Percentiles rank a stretch among this genome's conserved stretches.
These are phyloP conservation scores for Naganishia randhawae DNA, from an alignment of 768 basidiomycete genomes.

Conservation along the genomic window DNA sequence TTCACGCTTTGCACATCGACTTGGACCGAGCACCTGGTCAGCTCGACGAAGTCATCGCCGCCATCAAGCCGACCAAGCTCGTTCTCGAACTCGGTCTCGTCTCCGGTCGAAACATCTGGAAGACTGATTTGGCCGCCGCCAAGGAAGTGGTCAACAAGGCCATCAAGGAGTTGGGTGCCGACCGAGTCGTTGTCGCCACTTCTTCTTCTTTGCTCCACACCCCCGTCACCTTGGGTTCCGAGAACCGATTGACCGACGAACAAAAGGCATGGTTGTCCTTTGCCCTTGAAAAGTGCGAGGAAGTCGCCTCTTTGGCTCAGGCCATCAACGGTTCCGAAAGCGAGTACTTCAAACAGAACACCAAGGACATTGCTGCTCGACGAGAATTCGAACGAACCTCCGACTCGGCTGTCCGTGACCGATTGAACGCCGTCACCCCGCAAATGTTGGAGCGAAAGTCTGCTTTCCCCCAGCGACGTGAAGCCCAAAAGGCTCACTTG, in stretches of 20 bases:
- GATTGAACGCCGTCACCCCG: slow-evolving; percentile 83
- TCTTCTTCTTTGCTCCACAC: slow-evolving; percentile 98
- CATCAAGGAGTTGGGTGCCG: slow-evolving; percentile 70
- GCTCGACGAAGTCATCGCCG: slow-evolving; percentile 73
- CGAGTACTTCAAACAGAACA: slow-evolving; percentile 80
- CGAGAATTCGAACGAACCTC: slow-evolving; percentile 91
- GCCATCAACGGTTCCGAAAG: slow-evolving; percentile 78
- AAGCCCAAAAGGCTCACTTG: slow-evolving; percentile 81
- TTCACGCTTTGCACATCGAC: slow-evolving; percentile 93
- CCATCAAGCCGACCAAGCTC: slow-evolving; percentile 75
- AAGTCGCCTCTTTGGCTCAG: slow-evolving; percentile 82
- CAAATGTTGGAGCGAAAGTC: slow-evolving; percentile 82
- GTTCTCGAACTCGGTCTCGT: slow-evolving; percentile 89
- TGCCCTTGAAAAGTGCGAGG: slow-evolving; percentile 88
- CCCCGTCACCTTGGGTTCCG: slow-evolving; percentile 88
- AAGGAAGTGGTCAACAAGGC: slow-evolving; percentile 80
- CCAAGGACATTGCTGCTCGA: slow-evolving; percentile 81
- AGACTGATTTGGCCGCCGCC: slow-evolving; percentile 82
- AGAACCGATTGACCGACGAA: slow-evolving; percentile 80
- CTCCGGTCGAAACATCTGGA: slow-evolving; percentile 99
- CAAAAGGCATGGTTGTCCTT: slow-evolving; percentile 99
- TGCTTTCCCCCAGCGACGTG: slow-evolving; percentile 79
- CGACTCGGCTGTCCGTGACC: slow-evolving; percentile 90
- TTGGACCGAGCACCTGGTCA: slow-evolving; percentile 88
- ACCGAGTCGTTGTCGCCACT: slow-evolving; percentile 84